Percentiles rank a stretch among this genome's conserved stretches.
Evolutionary conservation across 2,329 filamentous ascomycete species (phyloP).

Genomic region (Didymella keratinophila): DNA sequence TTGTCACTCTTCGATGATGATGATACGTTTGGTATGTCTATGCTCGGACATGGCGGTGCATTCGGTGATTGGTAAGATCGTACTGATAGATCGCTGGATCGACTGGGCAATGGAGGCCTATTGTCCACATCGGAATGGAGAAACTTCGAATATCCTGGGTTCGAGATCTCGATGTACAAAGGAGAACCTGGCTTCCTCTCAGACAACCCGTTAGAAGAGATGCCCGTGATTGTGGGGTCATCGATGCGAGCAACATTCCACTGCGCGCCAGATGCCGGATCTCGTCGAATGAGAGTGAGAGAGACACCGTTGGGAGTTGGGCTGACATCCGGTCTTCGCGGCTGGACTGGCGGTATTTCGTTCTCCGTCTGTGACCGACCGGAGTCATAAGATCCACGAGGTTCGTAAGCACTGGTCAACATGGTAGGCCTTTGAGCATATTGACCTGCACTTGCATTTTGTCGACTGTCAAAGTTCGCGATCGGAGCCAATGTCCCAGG

Average conservation of each 20-base stretch:
- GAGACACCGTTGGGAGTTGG: constrained; percentile 29
- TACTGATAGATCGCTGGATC: constrained; percentile 27
- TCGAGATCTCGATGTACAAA: constrained; percentile 63
- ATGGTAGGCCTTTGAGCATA: constrained; percentile 27
- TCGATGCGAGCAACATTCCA: constrained; percentile 61
- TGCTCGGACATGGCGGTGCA: neutral
- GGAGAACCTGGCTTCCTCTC: constrained; percentile 53
- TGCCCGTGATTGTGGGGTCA: constrained; percentile 54
- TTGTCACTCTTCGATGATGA: constrained; percentile 22
- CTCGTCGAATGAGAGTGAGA: constrained; percentile 60
- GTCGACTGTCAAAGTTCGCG: constrained; percentile 35
- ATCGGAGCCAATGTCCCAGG: constrained; percentile 39
- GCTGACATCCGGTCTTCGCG: constrained; percentile 34
- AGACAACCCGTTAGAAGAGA: constrained; percentile 53
- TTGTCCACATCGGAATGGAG: constrained; percentile 40
- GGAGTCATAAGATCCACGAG: constrained; percentile 38
- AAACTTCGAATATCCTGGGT: constrained; percentile 68
- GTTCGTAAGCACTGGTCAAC: constrained; percentile 31
- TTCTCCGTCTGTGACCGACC: constrained; percentile 33
- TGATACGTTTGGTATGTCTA: neutral
- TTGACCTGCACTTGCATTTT: constrained; percentile 38
- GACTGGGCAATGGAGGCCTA: constrained; percentile 23
- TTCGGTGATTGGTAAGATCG: constrained; percentile 19
- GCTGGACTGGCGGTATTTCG: constrained; percentile 27
- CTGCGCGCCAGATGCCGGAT: constrained; percentile 58